Base-by-base conservation (phyloP, 2,329 filamentous ascomycete species). In the Byssothecium circinans region DNA sequence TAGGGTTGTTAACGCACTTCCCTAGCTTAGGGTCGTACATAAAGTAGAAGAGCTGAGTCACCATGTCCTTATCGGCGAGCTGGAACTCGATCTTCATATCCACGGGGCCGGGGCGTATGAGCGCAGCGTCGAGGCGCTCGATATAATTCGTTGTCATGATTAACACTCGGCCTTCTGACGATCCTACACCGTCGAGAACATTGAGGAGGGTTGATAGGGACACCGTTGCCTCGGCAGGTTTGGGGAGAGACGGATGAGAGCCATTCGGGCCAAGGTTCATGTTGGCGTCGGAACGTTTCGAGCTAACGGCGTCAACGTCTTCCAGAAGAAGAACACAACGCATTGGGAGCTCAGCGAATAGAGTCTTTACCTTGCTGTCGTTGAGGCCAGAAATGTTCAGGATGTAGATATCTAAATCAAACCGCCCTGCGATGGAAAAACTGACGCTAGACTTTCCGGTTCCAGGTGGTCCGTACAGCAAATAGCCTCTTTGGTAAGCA, bases 101-200 rank as follows among this genome's bases (percentile, higher is more conserved):
- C 7, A 89, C 83, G 6, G 86, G 77, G 2, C 87, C 86, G 0
- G 87, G 86, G 1, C 87, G 78, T 41, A 90, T 83, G 8, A 91
- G 78, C 0, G 86, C 87, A 38, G 84, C 79, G 62, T 90, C 87
- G 0, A 91, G 80, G 15, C 80, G 76, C 56, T 91, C 83, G 7
- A 85, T 84, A 52, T 84, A 81, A 69, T 91, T 91, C 34, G 86
- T 89, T 1, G 87, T 90, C 85, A 91, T 89, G 71, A 91, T 84
- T 30, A 91, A 78, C 18, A 91, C 80, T 41, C 87, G 81, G 30
- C 87, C 87, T 70, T 91, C 87, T 58, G 88, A 85, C 11, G 83
- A 87, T 3, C 85, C 86, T 4, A 90, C 86, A 46, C 88, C 87
- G 61, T 94, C 88, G 23, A 92, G 88, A 48, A 87, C 86, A 69